These are phyloP conservation scores for Cetraspora pellucida DNA, from an alignment of 192 early-diverging fungal genomes.

Conservation along the genomic window DNA sequence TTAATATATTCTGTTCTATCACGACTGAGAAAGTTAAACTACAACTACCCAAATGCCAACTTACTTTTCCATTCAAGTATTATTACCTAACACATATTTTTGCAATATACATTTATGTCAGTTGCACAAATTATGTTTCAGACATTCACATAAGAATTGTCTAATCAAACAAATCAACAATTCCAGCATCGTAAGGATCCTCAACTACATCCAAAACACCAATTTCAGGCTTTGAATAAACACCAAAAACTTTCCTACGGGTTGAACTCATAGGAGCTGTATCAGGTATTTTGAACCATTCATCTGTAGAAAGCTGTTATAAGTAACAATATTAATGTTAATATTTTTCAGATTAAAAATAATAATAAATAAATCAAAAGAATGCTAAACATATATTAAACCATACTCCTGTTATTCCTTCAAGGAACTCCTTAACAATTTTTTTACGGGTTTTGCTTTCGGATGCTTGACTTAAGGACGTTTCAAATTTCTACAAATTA, in stretches of 20 bases:
- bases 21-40: too few relatives aligned
- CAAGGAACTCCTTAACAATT: slow-evolving; percentile 4
- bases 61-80: too few relatives aligned
- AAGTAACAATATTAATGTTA: background rate
- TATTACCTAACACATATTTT: too few relatives aligned
- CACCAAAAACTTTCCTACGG: background rate
- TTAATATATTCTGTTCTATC: too few relatives aligned
- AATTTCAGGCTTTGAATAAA: slow-evolving; percentile 19
- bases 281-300: slow-evolving; percentile 13
- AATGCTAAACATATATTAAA: background rate
- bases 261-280: background rate
- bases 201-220: slow-evolving; percentile 11
- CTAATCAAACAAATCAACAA: background rate
- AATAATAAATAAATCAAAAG: background rate
- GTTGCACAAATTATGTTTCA: too few relatives aligned
- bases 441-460: background rate
- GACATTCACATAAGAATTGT: too few relatives aligned
- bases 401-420: slow-evolving; percentile 6
- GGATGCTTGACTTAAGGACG: background rate
- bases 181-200: slow-evolving; percentile 2
- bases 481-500: slow-evolving; percentile 7
- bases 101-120: too few relatives aligned
- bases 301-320: background rate
- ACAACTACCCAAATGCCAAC: too few relatives aligned
- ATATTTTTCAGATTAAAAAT: background rate